These are phyloP conservation scores for Annulohypoxylon stygium DNA, from an alignment of 495 filamentous ascomycete genomes.

Conservation along the genomic window DNA sequence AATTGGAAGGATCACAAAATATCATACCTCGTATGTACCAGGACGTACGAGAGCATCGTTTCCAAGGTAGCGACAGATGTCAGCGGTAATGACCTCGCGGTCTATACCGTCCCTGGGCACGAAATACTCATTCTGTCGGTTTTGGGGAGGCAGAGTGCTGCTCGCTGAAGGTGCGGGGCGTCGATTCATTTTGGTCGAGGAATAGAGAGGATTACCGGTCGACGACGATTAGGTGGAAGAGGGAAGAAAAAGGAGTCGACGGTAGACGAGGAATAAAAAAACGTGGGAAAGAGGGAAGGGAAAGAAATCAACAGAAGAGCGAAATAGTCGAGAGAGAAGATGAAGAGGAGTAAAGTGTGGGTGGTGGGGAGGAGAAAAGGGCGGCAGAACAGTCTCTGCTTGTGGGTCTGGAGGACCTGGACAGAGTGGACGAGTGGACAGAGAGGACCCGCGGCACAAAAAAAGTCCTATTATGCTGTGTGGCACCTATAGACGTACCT, in stretches of 20 bases:
- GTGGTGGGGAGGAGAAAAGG: conserved; percentile 53
- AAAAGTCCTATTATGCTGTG: conserved; percentile 31
- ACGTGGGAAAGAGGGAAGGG: conserved; percentile 21
- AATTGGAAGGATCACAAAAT: conserved; percentile 58
- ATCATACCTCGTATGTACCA: conserved; percentile 81
- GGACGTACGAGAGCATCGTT: conserved; percentile 92
- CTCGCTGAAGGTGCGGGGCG: conserved; percentile 50
- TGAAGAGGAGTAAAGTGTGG: conserved; percentile 42
- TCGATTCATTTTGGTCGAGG: conserved; percentile 51
- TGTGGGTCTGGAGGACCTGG: conserved; percentile 37
- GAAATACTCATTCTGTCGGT: conserved; percentile 86
- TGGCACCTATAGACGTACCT: background rate
- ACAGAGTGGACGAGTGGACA: conserved; percentile 7
- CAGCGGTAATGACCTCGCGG: conserved; percentile 92
- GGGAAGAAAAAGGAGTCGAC: conserved; percentile 28
- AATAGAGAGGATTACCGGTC: conserved; percentile 49
- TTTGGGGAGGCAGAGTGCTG: conserved; percentile 53
- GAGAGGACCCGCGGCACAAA: conserved; percentile 42
- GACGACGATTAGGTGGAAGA: conserved; percentile 44
- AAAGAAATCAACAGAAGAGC: conserved; percentile 37
- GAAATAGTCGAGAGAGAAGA: conserved; percentile 43
- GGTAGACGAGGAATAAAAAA: conserved; percentile 33
- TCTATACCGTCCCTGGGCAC: conserved; percentile 90
- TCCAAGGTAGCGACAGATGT: conserved; percentile 94
- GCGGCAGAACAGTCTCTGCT: conserved; percentile 32